Conservation (phyloP, 2,329 filamentous ascomycete genomes). For the Penicillium digitatum region DNA sequence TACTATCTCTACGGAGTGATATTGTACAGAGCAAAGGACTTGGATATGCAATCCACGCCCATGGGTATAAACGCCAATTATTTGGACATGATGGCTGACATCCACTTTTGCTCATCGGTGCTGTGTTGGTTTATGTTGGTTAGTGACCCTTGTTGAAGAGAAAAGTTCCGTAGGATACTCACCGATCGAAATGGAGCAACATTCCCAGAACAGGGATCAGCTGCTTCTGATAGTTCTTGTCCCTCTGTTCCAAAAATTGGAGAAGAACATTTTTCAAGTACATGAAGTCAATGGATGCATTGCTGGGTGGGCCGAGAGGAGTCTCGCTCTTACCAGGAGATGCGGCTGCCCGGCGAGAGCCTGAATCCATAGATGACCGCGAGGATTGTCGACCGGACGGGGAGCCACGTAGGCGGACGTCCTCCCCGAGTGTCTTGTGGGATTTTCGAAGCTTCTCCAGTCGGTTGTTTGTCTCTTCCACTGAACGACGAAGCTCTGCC, state of each 20-base stretch:
- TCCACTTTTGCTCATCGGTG: constrained; percentile 83
- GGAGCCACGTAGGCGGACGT: constrained; percentile 47
- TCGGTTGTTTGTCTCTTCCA: constrained; percentile 72
- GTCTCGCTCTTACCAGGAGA: constrained; percentile 47
- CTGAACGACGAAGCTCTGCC: constrained; percentile 65
- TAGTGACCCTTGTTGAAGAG: constrained; percentile 1
- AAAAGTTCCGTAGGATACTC: constrained; percentile 26
- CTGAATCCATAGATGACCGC: constrained; percentile 57
- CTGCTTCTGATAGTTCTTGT: constrained; percentile 65
- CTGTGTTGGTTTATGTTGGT: constrained; percentile 44
- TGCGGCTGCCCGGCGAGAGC: constrained; percentile 42
- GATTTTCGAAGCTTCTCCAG: constrained; percentile 76
- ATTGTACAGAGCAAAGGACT: constrained; percentile 5
- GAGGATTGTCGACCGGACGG: constrained; percentile 52
- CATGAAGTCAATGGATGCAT: constrained; percentile 53
- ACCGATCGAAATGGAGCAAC: constrained; percentile 64
- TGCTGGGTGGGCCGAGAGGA: constrained; percentile 28
- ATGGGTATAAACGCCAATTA: constrained; percentile 25
- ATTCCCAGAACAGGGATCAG: constrained; percentile 63
- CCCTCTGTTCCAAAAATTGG: constrained; percentile 63
- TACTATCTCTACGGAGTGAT: constrained; percentile 1
- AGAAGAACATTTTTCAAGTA: constrained; percentile 65
- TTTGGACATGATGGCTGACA: constrained; percentile 62
- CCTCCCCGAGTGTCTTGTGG: constrained; percentile 58
- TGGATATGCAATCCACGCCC: neutral